Percentiles rank a stretch among this genome's conserved stretches.
Conservation (phyloP, 768 basidiomycete species). For the Termitomyces sp. region DNA sequence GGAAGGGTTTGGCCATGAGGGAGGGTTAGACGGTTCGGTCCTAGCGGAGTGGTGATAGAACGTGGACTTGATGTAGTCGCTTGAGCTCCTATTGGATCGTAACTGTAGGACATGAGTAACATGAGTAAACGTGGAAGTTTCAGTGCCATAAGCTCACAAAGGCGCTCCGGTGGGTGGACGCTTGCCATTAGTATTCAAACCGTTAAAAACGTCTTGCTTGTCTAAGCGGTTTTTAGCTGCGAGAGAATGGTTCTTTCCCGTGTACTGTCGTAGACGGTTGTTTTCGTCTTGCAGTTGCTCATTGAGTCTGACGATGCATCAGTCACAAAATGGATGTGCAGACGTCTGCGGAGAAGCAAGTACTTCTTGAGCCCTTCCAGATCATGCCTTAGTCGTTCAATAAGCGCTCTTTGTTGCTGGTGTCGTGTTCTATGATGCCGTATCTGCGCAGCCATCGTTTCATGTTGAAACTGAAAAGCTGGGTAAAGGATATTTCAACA, state of each 20-base stretch:
- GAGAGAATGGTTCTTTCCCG: slow-evolving; percentile 17
- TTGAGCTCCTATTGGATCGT: slow-evolving; percentile 18
- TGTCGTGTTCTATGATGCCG: slow-evolving; percentile 55
- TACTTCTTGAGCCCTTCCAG: slow-evolving; percentile 55
- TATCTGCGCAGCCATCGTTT: slow-evolving; percentile 63
- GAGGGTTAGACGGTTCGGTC: slow-evolving; percentile 62
- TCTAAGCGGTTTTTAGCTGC: slow-evolving; percentile 16
- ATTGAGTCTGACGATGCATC: slow-evolving; percentile 32
- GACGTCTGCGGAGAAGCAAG: slow-evolving; percentile 1
- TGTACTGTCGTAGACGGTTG: slow-evolving; percentile 36
- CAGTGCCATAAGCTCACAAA: slow-evolving; percentile 27
- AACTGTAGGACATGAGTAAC: slow-evolving; percentile 13
- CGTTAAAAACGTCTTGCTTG: slow-evolving; percentile 31
- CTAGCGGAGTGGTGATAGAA: slow-evolving; percentile 47
- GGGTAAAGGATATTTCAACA: background rate
- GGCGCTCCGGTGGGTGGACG: slow-evolving; percentile 45
- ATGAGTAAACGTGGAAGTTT: slow-evolving; percentile 4
- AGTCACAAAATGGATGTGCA: background rate
- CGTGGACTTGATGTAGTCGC: slow-evolving; percentile 54
- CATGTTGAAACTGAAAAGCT: slow-evolving; percentile 65
- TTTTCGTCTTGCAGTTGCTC: slow-evolving; percentile 47
- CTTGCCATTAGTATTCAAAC: slow-evolving; percentile 51
- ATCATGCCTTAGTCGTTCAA: slow-evolving; percentile 50
- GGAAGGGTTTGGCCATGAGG: slow-evolving; percentile 54
- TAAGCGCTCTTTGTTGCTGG: slow-evolving; percentile 44